phyloP scores from a whole-genome alignment of 1,139 yeast genomes.

The Zygotorulaspora mrakii region DNA sequence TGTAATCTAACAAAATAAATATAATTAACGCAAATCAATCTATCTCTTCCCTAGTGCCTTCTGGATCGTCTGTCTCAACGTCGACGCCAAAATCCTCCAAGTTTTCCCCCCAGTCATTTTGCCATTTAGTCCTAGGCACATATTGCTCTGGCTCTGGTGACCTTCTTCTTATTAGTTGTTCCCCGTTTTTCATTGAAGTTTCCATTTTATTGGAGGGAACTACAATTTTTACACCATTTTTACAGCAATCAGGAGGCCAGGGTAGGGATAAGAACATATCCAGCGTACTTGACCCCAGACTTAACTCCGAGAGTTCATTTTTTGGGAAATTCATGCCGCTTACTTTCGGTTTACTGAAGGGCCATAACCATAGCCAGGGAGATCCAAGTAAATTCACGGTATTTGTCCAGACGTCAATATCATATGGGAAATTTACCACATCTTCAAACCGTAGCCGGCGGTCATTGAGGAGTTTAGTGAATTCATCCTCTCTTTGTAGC shows the following conservation, averaged over 20 bases:
- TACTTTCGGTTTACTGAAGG: slow-evolving; percentile 60
- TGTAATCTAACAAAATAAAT: not conserved
- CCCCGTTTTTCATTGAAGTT: slow-evolving; percentile 28
- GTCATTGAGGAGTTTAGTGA: slow-evolving; percentile 13
- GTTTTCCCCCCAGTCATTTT: slow-evolving; percentile 75
- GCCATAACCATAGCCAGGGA: slow-evolving; percentile 62
- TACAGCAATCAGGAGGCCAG: slow-evolving; percentile 86
- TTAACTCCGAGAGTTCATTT: slow-evolving; percentile 43
- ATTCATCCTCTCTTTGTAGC: slow-evolving; percentile 14
- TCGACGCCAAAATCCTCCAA: slow-evolving; percentile 88
- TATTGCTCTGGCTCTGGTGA: slow-evolving; percentile 35
- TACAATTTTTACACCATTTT: slow-evolving; percentile 13
- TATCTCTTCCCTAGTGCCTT: not conserved
- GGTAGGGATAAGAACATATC: slow-evolving; percentile 61
- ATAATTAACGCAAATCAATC: not conserved
- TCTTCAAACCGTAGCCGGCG: slow-evolving; percentile 36
- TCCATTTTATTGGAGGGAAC: slow-evolving; percentile 15
- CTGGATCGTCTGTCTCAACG: slow-evolving; percentile 53
- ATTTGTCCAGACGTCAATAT: slow-evolving; percentile 59
- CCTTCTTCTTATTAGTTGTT: slow-evolving; percentile 34
- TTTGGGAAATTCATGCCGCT: slow-evolving; percentile 51
- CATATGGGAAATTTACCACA: slow-evolving; percentile 72
- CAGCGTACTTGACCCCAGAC: slow-evolving; percentile 43
- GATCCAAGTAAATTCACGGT: slow-evolving; percentile 50
- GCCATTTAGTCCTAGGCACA: slow-evolving; percentile 54